These are phyloP conservation scores for Pseudogymnoascus sp. DNA, from an alignment of 2,329 filamentous ascomycete species.

Conservation along the genomic window DNA sequence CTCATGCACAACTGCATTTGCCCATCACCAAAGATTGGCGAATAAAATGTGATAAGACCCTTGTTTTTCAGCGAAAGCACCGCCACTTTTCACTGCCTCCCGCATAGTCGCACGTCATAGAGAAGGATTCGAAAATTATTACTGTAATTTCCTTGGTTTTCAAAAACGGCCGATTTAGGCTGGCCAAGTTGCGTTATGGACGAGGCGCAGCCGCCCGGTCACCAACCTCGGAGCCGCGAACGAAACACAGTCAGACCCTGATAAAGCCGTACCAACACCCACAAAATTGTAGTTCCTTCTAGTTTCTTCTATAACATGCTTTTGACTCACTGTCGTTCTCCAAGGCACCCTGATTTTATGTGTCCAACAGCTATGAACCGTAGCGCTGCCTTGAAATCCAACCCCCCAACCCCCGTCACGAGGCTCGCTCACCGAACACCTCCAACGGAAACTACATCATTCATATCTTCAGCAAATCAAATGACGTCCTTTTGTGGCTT, in stretches of 20 bases:
- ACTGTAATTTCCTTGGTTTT: background rate
- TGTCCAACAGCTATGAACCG: background rate
- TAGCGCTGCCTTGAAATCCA: background rate
- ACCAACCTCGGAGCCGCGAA: background rate
- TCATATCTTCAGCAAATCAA: background rate
- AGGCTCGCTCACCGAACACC: background rate
- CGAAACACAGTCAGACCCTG: background rate
- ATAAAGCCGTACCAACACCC: background rate
- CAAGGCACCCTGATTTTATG: background rate
- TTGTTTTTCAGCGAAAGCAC: background rate
- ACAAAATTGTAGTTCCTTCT: background rate
- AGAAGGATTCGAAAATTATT: background rate
- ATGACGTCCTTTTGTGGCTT: background rate
- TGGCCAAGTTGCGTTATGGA: background rate
- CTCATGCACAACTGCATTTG: background rate
- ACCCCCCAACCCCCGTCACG: background rate
- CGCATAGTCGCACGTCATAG: background rate
- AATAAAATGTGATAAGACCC: background rate
- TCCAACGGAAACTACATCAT: background rate
- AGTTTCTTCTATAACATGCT: background rate
- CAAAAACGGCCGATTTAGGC: background rate
- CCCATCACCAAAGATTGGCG: background rate
- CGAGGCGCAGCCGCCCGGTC: background rate
- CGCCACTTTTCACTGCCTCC: background rate
- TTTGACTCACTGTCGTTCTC: background rate